Percentiles rank a stretch among this genome's conserved stretches.
Conservation (phyloP, 2,329 filamentous ascomycete species). For the Colletotrichum sp. region DNA sequence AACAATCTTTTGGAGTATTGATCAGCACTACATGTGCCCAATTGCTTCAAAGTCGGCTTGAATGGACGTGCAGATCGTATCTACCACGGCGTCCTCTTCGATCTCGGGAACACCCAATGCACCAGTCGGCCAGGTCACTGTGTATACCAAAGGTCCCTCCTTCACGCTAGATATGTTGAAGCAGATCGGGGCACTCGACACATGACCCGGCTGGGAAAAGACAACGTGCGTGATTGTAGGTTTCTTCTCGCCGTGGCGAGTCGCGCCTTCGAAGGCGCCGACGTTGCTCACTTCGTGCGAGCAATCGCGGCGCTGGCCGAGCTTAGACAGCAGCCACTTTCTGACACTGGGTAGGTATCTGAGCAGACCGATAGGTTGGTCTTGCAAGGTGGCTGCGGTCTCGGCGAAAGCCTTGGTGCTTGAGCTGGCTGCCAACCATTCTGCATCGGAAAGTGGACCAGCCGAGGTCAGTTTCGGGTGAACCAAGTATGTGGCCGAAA, state of each 20-base stretch:
- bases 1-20: neutral
- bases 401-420: conserved; percentile 36
- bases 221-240: conserved; percentile 38
- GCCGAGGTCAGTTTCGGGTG: conserved; percentile 21
- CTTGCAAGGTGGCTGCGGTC: conserved; percentile 26
- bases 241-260: neutral
- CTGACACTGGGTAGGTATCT: conserved; percentile 43
- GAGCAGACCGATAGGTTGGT: conserved; percentile 44
- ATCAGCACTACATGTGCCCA: neutral
- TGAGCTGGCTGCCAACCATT: conserved; percentile 37
- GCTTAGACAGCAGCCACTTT: conserved; percentile 41
- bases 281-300: conserved; percentile 54
- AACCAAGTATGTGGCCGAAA: conserved; percentile 31
- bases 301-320: conserved; percentile 40
- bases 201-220: conserved; percentile 49
- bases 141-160: conserved; percentile 40
- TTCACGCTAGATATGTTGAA: conserved; percentile 47
- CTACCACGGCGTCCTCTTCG: conserved; percentile 22
- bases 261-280: conserved; percentile 35
- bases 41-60: conserved; percentile 4
- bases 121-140: conserved; percentile 46
- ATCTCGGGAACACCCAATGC: conserved; percentile 41
- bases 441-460: conserved; percentile 17
- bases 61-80: conserved; percentile 14
- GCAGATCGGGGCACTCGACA: conserved; percentile 37